These are phyloP conservation scores for Stagonosporopsis vannaccii DNA, from an alignment of 2,329 filamentous ascomycete species.

Conservation along the genomic window DNA sequence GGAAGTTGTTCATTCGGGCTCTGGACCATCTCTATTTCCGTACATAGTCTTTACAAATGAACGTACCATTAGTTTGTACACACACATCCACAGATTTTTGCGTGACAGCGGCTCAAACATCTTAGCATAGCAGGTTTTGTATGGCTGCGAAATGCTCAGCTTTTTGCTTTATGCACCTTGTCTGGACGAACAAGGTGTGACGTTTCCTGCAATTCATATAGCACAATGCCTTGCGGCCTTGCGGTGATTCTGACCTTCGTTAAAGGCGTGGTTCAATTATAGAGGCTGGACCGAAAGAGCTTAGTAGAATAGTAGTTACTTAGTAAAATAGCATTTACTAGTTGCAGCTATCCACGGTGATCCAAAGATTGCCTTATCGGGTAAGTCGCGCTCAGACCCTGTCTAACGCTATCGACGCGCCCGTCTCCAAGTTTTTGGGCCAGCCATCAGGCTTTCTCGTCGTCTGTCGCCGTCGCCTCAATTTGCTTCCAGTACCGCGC, in stretches of 20 bases:
- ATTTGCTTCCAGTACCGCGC: neutral
- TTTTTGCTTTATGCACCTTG: neutral
- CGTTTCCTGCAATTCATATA: too few species aligned
- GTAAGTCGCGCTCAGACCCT: conserved; percentile 14
- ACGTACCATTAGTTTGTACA: neutral
- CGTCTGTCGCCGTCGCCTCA: neutral
- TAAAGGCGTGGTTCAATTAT: too few species aligned
- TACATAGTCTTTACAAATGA: conserved; percentile 9
- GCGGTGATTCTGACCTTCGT: too few species aligned
- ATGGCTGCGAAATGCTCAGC: neutral
- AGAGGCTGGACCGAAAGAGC: too few species aligned
- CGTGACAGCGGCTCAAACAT: neutral
- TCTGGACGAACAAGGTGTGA: neutral
- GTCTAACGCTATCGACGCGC: conserved; percentile 9
- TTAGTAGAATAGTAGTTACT: too few species aligned
- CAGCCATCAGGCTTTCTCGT: neutral
- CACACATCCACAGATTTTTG: neutral
- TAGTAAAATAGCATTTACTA: neutral
- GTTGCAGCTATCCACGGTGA: neutral
- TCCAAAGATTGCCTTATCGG: conserved; percentile 7
- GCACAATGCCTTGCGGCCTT: too few species aligned
- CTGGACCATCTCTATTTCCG: conserved; percentile 1
- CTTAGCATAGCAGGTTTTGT: neutral
- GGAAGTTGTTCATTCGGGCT: conserved; percentile 13
- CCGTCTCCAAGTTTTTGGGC: conserved; percentile 10